Evolutionary conservation across 495 filamentous ascomycete genomes (phyloP), one percentile per base, ranked within the genome.

Genomic region (Terfezia boudieri): DNA sequence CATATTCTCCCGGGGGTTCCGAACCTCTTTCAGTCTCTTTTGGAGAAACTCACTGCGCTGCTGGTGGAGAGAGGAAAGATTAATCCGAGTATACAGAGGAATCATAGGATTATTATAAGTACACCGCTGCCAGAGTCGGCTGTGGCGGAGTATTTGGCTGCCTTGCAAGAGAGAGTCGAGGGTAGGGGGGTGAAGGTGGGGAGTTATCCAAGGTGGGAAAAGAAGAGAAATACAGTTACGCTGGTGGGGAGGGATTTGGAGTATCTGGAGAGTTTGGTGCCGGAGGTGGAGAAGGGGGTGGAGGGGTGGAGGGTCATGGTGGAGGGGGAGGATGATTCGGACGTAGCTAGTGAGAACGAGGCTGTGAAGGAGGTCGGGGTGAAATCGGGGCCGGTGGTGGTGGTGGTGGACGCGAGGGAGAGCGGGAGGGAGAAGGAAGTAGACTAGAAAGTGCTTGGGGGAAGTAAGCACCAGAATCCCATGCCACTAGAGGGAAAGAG

Each of bases 1-100:
- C 83, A 96, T 66, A 87, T 98, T 52, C 74, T 98, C 1, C 90
- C 90, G 0, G 90, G 90, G 23, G 80, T 98, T 10, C 90, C 90
- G 4, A 73, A 77, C 35, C 70, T 96, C 0, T 98, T 98, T 61
- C 77, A 83, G 67, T 69, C 69, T 20, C 71, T 95, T 37, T 72
- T 98, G 2, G 76, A 85, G 41, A 77, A 83, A 14, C 67, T 95
- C 11, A 51, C 14, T 7, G 6, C 49, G n/a, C 5, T 12, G n/a
- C 49, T 51, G 11, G 6, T 32, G n/a, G n/a, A n/a, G 49, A 82
- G 81, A 10, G 73, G 84, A 9, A 66, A 93, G 54, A 71, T 73
- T 7, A 79, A 92, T 64, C 84, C 84, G 0, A 81, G 86, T 56
- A 83, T 84, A 17, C 83, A 84, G 61, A 83, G 84, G 2, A 83